phyloP scores from a whole-genome alignment of 805 yeast species.

The Wickerhamomyces alni region DNA sequence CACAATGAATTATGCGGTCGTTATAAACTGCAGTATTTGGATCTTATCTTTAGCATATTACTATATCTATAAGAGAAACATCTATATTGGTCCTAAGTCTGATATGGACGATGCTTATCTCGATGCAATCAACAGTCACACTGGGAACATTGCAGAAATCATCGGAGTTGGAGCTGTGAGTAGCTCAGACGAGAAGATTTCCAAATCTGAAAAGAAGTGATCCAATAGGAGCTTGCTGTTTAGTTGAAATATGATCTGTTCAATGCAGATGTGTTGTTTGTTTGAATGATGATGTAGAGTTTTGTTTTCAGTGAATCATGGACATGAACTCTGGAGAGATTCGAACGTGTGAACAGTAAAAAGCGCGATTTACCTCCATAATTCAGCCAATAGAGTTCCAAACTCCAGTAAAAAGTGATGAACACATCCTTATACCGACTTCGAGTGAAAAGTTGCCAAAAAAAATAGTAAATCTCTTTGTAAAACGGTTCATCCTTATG shows the following conservation, averaged over 20 bases:
- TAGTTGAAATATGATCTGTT: too few relatives aligned
- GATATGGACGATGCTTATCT: constrained; percentile 33
- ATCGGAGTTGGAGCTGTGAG: background rate
- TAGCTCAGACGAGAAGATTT: background rate
- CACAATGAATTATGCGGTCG: constrained; percentile 69
- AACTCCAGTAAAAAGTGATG: too few relatives aligned
- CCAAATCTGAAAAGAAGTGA: background rate
- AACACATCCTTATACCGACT: background rate
- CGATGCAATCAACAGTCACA: constrained; percentile 2
- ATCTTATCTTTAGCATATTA: constrained; percentile 47
- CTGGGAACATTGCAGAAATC: background rate
- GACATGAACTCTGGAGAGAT: too few relatives aligned
- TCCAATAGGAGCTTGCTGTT: too few relatives aligned
- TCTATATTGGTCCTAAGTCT: constrained; percentile 51
- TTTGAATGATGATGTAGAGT: too few relatives aligned
- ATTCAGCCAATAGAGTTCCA: too few relatives aligned
- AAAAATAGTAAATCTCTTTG: constrained; percentile 84
- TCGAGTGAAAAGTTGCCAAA: constrained; percentile 9
- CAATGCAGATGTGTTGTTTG: too few relatives aligned
- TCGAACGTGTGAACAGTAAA: background rate
- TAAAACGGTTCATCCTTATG: constrained; percentile 99
- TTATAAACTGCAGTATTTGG: constrained; percentile 63
- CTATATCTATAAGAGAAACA: constrained; percentile 43
- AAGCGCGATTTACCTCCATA: too few relatives aligned
- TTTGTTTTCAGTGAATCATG: too few relatives aligned